Evolutionary conservation across 257 asterid genomes (phyloP).

Genomic region (Cordia subcordata): DNA sequence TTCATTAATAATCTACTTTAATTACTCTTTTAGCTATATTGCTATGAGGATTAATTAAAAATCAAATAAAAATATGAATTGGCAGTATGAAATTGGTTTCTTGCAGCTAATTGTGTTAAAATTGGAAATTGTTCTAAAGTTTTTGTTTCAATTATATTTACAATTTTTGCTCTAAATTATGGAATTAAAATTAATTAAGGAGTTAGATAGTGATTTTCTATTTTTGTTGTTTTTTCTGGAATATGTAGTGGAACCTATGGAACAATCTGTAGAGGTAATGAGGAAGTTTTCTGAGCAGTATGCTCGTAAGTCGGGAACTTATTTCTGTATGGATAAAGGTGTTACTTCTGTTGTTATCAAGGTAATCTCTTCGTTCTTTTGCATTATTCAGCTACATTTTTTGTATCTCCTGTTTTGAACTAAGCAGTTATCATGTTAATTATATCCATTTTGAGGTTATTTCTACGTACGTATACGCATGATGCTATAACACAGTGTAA

Average conservation of each 20-base stretch:
- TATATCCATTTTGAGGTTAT: not conserved
- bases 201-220: not conserved
- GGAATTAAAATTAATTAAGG: not conserved
- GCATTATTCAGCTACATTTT: too few species aligned
- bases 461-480: too few species aligned
- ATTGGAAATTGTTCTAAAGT: too few species aligned
- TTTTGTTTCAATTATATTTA: too few species aligned
- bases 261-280: constrained; percentile 90
- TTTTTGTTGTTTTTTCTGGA: not conserved
- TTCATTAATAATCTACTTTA: too few species aligned
- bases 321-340: constrained; percentile 86
- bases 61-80: too few species aligned
- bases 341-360: constrained; percentile 89
- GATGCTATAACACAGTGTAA: too few species aligned
- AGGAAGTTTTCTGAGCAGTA: constrained; percentile 99
- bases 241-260: constrained; percentile 74
- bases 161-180: too few species aligned
- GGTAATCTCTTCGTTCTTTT: constrained; percentile 29
- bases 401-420: not conserved
- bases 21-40: not conserved
- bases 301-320: constrained; percentile 82
- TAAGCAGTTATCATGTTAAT: not conserved
- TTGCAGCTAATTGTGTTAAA: not conserved
- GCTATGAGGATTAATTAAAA: too few species aligned
- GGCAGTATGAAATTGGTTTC: not conserved